phyloP scores from a whole-genome alignment of 75 land plant genomes.

The Pseudotsuga menziesii region DNA sequence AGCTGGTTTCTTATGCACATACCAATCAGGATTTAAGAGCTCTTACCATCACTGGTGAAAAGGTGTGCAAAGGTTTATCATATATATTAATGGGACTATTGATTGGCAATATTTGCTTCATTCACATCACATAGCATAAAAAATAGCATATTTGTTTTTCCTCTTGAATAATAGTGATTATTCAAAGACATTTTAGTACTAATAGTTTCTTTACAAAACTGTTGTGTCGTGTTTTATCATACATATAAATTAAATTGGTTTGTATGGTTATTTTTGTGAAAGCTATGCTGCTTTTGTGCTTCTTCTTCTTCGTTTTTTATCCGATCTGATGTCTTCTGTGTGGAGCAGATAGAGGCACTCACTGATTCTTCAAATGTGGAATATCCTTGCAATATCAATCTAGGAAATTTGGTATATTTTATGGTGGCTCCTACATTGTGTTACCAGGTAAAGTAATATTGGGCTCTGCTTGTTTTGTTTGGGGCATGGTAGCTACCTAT shows the following conservation, averaged over 20 bases:
- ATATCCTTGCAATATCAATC: slow-evolving; percentile 37
- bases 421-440: slow-evolving; percentile 96
- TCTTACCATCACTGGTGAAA: slow-evolving; percentile 29
- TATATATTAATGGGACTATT: neutral
- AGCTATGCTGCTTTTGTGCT: neutral
- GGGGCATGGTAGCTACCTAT: no score
- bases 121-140: no score
- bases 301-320: neutral
- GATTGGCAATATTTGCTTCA: neutral
- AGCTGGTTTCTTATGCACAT: slow-evolving; percentile 93
- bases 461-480: neutral
- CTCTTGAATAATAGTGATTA: neutral
- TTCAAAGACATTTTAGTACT: neutral
- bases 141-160: no score
- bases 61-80: slow-evolving; percentile 36
- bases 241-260: neutral
- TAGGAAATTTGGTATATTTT: slow-evolving; percentile 72
- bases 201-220: neutral
- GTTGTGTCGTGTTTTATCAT: neutral
- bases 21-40: slow-evolving; percentile 70
- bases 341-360: slow-evolving; percentile 39
- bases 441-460: slow-evolving; percentile 59
- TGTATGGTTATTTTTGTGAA: neutral
- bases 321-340: slow-evolving; percentile 8
- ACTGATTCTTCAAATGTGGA: slow-evolving; percentile 26